Evolutionary conservation across 139 green algal species (phyloP).

Genomic region (Pleodorina starrii): DNA sequence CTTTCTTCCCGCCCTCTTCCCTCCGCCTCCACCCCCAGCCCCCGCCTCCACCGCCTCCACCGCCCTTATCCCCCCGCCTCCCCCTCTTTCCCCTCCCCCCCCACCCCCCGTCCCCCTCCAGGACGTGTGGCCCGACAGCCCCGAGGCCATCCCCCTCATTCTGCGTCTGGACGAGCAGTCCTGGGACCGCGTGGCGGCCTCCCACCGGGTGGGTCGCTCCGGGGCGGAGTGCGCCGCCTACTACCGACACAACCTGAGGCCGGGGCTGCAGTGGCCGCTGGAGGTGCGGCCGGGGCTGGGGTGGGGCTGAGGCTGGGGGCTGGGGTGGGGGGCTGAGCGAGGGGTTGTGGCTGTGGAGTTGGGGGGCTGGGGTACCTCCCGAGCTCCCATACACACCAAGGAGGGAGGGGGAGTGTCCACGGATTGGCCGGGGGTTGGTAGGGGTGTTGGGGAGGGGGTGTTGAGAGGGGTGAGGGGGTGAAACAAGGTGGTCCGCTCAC

Average conservation of each 20-base stretch:
- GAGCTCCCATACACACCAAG: no score
- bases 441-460: background rate
- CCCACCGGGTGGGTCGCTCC: conserved; percentile 20
- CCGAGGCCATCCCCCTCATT: conserved; percentile 28
- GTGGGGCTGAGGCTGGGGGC: background rate
- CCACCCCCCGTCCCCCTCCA: background rate
- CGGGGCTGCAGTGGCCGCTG: conserved; percentile 32
- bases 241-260: conserved; percentile 42
- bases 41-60: background rate
- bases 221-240: conserved; percentile 34
- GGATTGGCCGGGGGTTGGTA: background rate
- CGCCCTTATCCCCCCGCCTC: background rate
- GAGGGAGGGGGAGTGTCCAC: no score
- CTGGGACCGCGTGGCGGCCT: conserved; percentile 16
- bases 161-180: conserved; percentile 20
- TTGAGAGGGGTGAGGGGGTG: background rate
- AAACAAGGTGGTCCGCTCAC: no score
- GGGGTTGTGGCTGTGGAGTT: background rate
- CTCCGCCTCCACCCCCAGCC: background rate
- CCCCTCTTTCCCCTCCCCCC: background rate
- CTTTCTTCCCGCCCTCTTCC: background rate
- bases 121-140: conserved; percentile 14
- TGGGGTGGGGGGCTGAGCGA: background rate
- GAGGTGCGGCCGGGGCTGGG: background rate
- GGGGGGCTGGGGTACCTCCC: no score